A percentile compares a stretch with the other conserved stretches of the same genome.
Evolutionary conservation across 1,139 yeast genomes (phyloP).

Genomic region (Yamadazyma triangularis): DNA sequence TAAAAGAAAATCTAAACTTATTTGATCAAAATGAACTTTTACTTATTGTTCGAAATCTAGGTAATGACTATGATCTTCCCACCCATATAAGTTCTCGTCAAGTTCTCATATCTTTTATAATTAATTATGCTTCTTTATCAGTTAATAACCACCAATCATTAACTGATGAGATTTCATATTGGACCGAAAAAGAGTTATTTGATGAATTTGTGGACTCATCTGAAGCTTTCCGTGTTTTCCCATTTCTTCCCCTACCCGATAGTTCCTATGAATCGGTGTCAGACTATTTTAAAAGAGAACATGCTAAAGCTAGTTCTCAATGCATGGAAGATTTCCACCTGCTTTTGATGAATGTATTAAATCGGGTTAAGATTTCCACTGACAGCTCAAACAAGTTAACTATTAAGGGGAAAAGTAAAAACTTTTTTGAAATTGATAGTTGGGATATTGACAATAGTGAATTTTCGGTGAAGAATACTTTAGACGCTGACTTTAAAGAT

Average conservation of each 20-base stretch:
- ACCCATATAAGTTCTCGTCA: neutral
- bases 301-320: constrained; percentile 9
- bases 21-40: neutral
- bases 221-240: no score
- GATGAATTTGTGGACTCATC: neutral
- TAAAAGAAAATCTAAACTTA: no score
- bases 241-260: no score
- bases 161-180: neutral
- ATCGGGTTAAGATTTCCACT: constrained; percentile 15
- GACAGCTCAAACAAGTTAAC: constrained; percentile 13
- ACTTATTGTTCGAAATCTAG: neutral
- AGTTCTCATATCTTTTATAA: neutral
- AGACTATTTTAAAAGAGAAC: neutral
- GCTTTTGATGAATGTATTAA: constrained; percentile 16
- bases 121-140: neutral
- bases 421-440: constrained; percentile 14
- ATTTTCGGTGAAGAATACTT: no score
- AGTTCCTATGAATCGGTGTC: neutral
- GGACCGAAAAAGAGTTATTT: neutral
- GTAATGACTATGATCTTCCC: neutral
- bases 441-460: no score
- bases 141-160: neutral
- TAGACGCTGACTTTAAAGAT: no score
- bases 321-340: no score
- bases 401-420: constrained; percentile 28